These are phyloP conservation scores for Tilletia caries DNA, from an alignment of 1,284 basidiomycete species.

Conservation along the genomic window DNA sequence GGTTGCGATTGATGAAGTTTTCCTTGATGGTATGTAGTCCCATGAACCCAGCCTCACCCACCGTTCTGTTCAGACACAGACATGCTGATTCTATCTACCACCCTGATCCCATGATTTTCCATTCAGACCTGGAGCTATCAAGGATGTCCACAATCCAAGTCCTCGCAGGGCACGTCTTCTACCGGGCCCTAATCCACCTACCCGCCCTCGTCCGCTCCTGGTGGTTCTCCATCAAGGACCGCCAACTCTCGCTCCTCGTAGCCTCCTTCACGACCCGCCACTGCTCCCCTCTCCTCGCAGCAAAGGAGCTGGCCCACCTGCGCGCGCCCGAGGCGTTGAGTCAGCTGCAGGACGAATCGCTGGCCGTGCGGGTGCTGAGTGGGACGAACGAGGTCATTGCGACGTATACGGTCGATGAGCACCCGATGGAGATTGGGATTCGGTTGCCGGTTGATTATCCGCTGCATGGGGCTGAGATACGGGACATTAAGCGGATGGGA, in stretches of 20 bases:
- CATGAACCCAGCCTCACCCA: not conserved
- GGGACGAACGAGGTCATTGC: slow-evolving; percentile 57
- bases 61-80: not conserved
- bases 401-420: slow-evolving; percentile 83
- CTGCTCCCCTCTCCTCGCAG: slow-evolving; percentile 86
- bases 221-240: slow-evolving; percentile 83
- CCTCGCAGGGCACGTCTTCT: slow-evolving; percentile 79
- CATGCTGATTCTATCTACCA: not conserved
- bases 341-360: slow-evolving; percentile 73
- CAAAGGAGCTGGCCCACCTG: slow-evolving; percentile 73
- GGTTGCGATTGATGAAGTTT: slow-evolving; percentile 82
- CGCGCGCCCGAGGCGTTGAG: slow-evolving; percentile 65
- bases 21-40: slow-evolving; percentile 67
- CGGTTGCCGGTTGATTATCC: slow-evolving; percentile 88
- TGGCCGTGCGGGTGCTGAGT: slow-evolving; percentile 69
- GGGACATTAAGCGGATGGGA: slow-evolving; percentile 72
- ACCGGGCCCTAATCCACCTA: slow-evolving; percentile 41
- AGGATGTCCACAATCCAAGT: slow-evolving; percentile 60
- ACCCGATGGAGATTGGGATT: slow-evolving; percentile 84
- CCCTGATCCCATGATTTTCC: not conserved
- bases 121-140: slow-evolving; percentile 23
- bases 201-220: slow-evolving; percentile 63
- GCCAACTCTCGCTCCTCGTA: slow-evolving; percentile 74
- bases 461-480: slow-evolving; percentile 79
- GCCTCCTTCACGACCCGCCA: slow-evolving; percentile 75